These are phyloP conservation scores for Escallonia herrerae DNA, from an alignment of 129 eudicot genomes.

Conservation along the genomic window DNA sequence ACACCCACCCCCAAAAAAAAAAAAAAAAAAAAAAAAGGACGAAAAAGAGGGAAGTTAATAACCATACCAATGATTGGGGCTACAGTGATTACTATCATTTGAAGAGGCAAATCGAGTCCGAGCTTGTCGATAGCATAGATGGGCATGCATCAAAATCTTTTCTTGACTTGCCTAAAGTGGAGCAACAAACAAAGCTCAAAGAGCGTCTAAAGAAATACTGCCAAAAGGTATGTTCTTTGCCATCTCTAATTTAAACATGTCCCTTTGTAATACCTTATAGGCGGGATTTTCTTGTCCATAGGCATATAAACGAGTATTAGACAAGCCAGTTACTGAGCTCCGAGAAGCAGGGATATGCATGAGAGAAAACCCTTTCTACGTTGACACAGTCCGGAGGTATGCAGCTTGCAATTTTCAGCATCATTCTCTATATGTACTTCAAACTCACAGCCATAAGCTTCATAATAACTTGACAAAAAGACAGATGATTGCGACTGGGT, in stretches of 20 bases:
- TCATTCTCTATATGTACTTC: background rate
- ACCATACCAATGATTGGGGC: too few species aligned
- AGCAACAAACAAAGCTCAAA: slow-evolving; percentile 83
- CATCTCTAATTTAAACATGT: slow-evolving; percentile 8
- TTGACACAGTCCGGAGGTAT: slow-evolving; percentile 97
- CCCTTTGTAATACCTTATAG: slow-evolving; percentile 12
- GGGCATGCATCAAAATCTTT: slow-evolving; percentile 61
- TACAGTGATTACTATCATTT: slow-evolving; percentile 87
- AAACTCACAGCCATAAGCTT: too few species aligned
- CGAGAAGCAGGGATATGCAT: slow-evolving; percentile 99
- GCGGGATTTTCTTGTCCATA: slow-evolving; percentile 14
- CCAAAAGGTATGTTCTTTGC: slow-evolving; percentile 61
- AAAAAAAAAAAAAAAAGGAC: too few species aligned
- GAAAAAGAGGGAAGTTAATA: too few species aligned
- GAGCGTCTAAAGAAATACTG: slow-evolving; percentile 92
- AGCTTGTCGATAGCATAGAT: slow-evolving; percentile 51
- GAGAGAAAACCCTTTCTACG: slow-evolving; percentile 98
- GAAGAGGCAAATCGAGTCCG: slow-evolving; percentile 99
- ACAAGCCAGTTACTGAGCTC: slow-evolving; percentile 76
- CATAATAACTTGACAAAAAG: too few species aligned
- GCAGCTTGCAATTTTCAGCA: slow-evolving; percentile 11
- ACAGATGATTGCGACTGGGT: too few species aligned
- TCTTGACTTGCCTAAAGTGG: slow-evolving; percentile 84
- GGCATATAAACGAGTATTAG: slow-evolving; percentile 95
- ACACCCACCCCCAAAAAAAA: too few species aligned